These are phyloP conservation scores for Croton laevigatus DNA, from an alignment of 441 rosid genomes.

Conservation along the genomic window DNA sequence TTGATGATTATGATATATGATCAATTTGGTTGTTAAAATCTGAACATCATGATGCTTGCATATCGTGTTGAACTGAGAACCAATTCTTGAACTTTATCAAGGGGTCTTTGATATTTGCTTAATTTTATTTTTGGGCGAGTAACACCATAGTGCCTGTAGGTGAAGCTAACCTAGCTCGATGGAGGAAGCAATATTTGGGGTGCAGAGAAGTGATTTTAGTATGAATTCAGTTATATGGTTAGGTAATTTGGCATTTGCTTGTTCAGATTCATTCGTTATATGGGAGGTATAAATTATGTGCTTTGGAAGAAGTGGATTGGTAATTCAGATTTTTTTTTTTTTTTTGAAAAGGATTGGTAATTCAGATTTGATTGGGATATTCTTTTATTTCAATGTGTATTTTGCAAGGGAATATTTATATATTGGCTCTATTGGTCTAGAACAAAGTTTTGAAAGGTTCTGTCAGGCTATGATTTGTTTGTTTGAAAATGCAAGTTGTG, in stretches of 20 bases:
- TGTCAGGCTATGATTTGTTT: neutral
- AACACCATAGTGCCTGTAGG: neutral
- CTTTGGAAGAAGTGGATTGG: neutral
- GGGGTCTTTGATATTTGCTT: neutral
- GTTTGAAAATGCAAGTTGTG: neutral
- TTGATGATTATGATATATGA: neutral
- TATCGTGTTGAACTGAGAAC: neutral
- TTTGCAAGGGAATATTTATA: neutral
- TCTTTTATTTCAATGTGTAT: neutral
- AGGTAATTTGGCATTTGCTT: neutral
- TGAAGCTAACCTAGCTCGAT: neutral
- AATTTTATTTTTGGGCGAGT: neutral
- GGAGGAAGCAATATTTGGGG: neutral
- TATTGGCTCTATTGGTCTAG: neutral
- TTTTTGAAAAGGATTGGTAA: neutral
- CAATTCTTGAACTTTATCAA: neutral
- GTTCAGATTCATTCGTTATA: neutral
- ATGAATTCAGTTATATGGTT: neutral
- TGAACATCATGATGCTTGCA: neutral
- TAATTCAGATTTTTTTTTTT: neutral
- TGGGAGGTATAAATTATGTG: neutral
- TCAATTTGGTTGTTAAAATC: neutral
- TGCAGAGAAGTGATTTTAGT: neutral
- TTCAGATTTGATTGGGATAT: neutral
- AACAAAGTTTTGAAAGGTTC: neutral